A percentile compares a stretch with the other conserved stretches of the same genome.
These are phyloP conservation scores for Chlorella sp. DNA, from an alignment of 139 green algal genomes.

Conservation along the genomic window DNA sequence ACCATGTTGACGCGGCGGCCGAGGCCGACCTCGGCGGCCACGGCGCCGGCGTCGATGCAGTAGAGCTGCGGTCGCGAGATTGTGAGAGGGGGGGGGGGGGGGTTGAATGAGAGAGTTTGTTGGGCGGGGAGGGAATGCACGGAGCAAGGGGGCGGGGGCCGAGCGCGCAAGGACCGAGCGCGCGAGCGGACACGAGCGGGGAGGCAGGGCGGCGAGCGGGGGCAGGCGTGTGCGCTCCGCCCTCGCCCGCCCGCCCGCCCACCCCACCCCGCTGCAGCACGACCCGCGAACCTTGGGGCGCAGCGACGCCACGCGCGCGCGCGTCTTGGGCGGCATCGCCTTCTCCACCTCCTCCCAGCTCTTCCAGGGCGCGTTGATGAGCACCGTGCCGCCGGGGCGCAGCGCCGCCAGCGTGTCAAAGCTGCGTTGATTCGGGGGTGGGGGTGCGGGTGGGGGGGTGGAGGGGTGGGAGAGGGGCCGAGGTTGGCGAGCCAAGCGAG, in stretches of 20 bases:
- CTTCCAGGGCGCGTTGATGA: constrained; percentile 57
- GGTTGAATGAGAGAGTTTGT: not conserved
- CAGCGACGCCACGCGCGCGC: constrained; percentile 4
- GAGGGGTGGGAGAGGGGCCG: too few relatives aligned
- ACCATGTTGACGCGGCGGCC: constrained; percentile 68
- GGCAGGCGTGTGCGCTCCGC: too few relatives aligned
- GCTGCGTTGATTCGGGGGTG: too few relatives aligned
- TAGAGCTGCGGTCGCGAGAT: constrained; percentile 37
- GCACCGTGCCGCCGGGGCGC: constrained; percentile 45
- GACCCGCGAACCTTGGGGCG: not conserved
- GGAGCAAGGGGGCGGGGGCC: not conserved
- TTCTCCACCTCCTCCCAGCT: constrained; percentile 20
- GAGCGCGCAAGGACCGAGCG: too few relatives aligned
- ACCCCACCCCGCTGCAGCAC: too few relatives aligned
- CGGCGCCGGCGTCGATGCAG: constrained; percentile 40
- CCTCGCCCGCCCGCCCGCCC: too few relatives aligned
- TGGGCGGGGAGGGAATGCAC: not conserved
- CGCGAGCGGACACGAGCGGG: too few relatives aligned
- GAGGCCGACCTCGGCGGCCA: constrained; percentile 45
- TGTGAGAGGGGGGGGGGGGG: not conserved
- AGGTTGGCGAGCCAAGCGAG: too few relatives aligned
- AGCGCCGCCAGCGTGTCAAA: constrained; percentile 51
- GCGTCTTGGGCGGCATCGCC: constrained; percentile 29
- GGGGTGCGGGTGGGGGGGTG: too few relatives aligned
- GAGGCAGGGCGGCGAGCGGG: too few relatives aligned